Evolutionary conservation across 345 rosid species (phyloP), one percentile per base, ranked within the genome.

Genomic region (Kandelia obovata): DNA sequence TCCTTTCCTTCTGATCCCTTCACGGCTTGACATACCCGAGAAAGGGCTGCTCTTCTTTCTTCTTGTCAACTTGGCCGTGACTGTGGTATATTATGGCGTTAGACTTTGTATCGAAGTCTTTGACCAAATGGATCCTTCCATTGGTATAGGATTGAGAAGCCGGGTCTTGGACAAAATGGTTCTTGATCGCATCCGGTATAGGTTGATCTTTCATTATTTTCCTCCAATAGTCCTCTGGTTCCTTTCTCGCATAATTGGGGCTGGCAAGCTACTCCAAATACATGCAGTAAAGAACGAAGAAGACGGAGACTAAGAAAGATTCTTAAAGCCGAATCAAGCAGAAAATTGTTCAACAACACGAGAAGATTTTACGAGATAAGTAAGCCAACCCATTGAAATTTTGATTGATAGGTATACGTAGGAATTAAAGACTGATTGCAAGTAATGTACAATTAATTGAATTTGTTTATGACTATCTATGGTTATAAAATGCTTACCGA

Each of bases 161-260:
- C 16, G 65, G 16, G 17, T 69, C 79, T 26, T 30, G 61, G 59
- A 35, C 69, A 25, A 75, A 19, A 56, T 82, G 83, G 39, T 78
- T 80, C 66, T 64, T 76, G 27, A 87, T 78, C 21, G 89, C 79
- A 64, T 86, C 82, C 4, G 96, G 96, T 63, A 89, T 72, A 21
- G 86, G 78, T 46, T 89, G 85, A 19, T 82, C 84, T 62, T 83
- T 87, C 88, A 86, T 86, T 60, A 77, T 23, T 78, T 70, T 77
- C 78, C 78, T 84, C 96, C 96, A 89, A 47, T 89, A 86, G 7
- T 80, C 84, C 60, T 75, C 78, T 19, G 87, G 84, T 58, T 74
- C 75, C 58, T 71, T 70, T 79, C 89, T 87, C 72, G 83, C 92
- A 77, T 83, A 64, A 47, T 62, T 86, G 62, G 69, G 64, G 51